Conservation (phyloP, 140 eudicot genomes). For the Ambrosia hybrid region DNA sequence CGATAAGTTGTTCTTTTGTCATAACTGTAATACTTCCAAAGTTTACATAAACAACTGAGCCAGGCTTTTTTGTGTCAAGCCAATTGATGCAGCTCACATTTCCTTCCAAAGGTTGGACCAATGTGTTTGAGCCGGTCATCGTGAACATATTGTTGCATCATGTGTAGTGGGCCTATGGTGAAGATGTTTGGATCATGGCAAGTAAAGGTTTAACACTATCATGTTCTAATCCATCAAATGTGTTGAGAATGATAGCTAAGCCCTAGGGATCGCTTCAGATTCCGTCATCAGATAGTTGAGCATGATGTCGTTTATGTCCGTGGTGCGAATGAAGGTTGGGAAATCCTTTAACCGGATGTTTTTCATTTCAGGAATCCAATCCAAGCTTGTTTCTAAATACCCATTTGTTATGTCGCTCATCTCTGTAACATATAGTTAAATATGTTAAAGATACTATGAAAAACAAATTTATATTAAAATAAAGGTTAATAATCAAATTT, state of each 20-base stretch:
- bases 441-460: neutral
- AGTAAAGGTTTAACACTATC: slow-evolving; percentile 16
- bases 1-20: slow-evolving; percentile 50
- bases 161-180: slow-evolving; percentile 30
- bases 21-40: slow-evolving; percentile 70
- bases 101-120: slow-evolving; percentile 52
- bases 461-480: too few relatives aligned
- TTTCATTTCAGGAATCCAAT: slow-evolving; percentile 48
- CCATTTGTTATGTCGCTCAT: slow-evolving; percentile 41
- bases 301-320: slow-evolving; percentile 32
- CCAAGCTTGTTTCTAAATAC: slow-evolving; percentile 40
- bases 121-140: slow-evolving; percentile 27
- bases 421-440: slow-evolving; percentile 27
- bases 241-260: slow-evolving; percentile 34
- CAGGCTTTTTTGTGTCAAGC: slow-evolving; percentile 49
- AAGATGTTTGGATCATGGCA: slow-evolving; percentile 14
- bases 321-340: slow-evolving; percentile 53
- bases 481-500: too few relatives aligned
- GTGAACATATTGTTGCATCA: slow-evolving; percentile 29
- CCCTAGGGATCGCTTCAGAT: slow-evolving; percentile 18
- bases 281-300: slow-evolving; percentile 31
- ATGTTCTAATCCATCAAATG: slow-evolving; percentile 38
- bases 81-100: slow-evolving; percentile 53
- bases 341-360: slow-evolving; percentile 43
- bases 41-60: slow-evolving; percentile 61